Conservation (phyloP, 2,329 filamentous ascomycete genomes). For the Hirsutella rhossiliensis region DNA sequence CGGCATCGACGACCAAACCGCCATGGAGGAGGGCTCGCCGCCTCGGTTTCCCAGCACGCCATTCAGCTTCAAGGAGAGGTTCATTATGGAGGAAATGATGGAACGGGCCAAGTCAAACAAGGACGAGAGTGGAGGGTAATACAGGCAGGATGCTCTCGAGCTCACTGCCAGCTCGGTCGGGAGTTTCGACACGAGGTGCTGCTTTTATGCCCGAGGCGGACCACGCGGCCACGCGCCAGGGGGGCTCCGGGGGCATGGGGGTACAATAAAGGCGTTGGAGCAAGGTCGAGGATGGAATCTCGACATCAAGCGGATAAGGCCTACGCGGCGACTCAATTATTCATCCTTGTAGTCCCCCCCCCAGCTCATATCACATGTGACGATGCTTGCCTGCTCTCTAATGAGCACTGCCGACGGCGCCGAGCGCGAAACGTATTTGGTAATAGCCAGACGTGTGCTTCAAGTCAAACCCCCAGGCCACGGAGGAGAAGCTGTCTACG, state of each 20-base stretch:
- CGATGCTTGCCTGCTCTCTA: neutral
- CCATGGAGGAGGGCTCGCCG: constrained; percentile 32
- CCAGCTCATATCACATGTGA: neutral
- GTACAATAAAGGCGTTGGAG: constrained; percentile 17
- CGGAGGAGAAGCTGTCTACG: no score
- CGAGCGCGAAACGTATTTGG: no score
- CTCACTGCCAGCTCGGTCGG: constrained; percentile 3
- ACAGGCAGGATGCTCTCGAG: constrained; percentile 5
- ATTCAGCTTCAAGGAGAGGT: constrained; percentile 34
- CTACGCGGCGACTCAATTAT: neutral
- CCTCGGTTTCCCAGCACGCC: constrained; percentile 32
- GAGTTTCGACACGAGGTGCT: constrained; percentile 9
- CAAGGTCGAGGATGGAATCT: constrained; percentile 2
- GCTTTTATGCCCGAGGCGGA: constrained; percentile 9
- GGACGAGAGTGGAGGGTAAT: constrained; percentile 7
- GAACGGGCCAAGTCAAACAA: constrained; percentile 14
- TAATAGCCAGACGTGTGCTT: no score
- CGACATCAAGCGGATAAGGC: neutral
- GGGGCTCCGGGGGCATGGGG: constrained; percentile 10
- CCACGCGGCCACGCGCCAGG: constrained; percentile 7
- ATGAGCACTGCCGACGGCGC: no score
- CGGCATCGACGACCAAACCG: constrained; percentile 37
- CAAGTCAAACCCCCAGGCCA: no score
- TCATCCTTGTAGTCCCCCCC: neutral
- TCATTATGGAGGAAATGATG: constrained; percentile 34